Percentiles rank a stretch among this genome's conserved stretches.
phyloP scores from a whole-genome alignment of 2,329 filamentous ascomycete genomes.

The Aspergillus neotritici region DNA sequence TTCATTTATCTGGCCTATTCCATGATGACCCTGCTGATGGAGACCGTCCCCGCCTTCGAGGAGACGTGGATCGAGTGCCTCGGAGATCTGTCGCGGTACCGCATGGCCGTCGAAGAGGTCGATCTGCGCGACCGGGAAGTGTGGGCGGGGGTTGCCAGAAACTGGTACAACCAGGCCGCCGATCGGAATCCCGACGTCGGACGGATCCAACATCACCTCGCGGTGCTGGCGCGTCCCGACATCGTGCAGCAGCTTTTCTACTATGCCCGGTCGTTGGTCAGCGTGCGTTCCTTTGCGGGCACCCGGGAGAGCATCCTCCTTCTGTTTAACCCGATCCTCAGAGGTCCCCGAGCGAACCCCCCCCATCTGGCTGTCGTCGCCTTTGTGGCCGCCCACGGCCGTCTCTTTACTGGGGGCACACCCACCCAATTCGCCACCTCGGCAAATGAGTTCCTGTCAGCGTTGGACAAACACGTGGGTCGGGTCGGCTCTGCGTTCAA shows the following conservation, averaged over 20 bases:
- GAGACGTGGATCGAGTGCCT: constrained; percentile 94
- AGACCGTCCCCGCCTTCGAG: constrained; percentile 75
- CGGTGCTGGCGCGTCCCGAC: constrained; percentile 57
- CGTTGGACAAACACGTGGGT: constrained; percentile 46
- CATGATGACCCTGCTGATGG: constrained; percentile 81
- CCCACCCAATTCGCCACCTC: constrained; percentile 36
- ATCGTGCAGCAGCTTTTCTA: constrained; percentile 54
- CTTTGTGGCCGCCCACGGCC: constrained; percentile 51
- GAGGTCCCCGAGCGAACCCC: constrained; percentile 30
- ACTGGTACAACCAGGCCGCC: constrained; percentile 80
- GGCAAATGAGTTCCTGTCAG: constrained; percentile 37
- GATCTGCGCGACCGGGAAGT: constrained; percentile 68
- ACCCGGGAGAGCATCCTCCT: constrained; percentile 53
- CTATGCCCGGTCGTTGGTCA: constrained; percentile 54
- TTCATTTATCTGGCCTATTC: constrained; percentile 88
- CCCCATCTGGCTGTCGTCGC: constrained; percentile 39
- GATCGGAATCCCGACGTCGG: constrained; percentile 71
- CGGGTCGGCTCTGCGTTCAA: constrained; percentile 45
- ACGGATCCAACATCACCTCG: constrained; percentile 80
- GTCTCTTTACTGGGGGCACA: constrained; percentile 39
- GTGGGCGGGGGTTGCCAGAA: constrained; percentile 72
- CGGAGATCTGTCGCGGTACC: constrained; percentile 76
- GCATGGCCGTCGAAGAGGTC: constrained; percentile 87
- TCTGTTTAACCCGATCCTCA: constrained; percentile 49
- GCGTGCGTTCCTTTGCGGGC: constrained; percentile 50